phyloP scores from a whole-genome alignment of 2,329 filamentous ascomycete species.

The Ophiocordyceps camponoti-floridani region DNA sequence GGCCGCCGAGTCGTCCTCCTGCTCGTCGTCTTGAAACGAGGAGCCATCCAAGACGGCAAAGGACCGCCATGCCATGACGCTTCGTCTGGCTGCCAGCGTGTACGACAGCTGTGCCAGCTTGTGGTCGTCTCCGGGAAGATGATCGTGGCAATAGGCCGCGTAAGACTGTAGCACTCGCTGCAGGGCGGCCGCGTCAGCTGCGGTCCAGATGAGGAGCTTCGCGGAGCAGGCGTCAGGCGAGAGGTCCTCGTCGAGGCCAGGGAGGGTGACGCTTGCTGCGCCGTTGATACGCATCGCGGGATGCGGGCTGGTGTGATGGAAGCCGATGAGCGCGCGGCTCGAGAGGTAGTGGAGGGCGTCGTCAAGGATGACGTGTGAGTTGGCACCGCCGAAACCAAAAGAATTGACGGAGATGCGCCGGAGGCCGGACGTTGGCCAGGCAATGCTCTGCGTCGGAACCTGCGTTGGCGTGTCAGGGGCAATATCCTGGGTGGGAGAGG shows the following conservation, averaged over 20 bases:
- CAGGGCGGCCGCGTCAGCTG: background rate
- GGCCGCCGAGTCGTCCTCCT: background rate
- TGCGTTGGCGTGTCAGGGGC: background rate
- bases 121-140: background rate
- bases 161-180: background rate
- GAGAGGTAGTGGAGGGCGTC: background rate
- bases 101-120: background rate
- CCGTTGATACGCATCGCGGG: background rate
- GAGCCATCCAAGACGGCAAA: background rate
- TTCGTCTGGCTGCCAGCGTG: background rate
- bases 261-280: background rate
- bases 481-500: background rate
- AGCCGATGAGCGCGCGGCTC: background rate
- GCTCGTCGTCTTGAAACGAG: background rate
- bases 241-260: background rate
- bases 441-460: conserved; percentile 8
- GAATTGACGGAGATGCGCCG: conserved; percentile 24
- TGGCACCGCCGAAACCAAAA: conserved; percentile 24
- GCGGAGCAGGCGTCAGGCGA: background rate
- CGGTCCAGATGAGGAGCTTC: background rate
- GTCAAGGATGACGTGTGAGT: conserved; percentile 20
- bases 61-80: background rate
- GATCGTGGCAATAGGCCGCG: background rate
- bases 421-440: conserved; percentile 16
- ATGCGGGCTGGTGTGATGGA: background rate